Evolutionary conservation across 73 alveolate genomes (phyloP), one percentile per base, ranked within the genome.

Genomic region (Halteria grandinella): DNA sequence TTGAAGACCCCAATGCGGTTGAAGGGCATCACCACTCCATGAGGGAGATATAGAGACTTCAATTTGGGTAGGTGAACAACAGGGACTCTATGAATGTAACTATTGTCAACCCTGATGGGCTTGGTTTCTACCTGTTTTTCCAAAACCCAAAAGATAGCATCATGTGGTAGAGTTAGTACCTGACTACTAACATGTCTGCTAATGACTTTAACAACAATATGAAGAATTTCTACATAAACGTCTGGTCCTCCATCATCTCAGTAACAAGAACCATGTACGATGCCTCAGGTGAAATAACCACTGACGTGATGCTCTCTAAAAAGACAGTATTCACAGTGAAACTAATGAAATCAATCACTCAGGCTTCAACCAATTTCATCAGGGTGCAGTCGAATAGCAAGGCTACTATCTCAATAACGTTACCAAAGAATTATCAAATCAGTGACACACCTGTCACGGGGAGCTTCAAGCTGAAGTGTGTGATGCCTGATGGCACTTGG

Each of bases 11-110:
- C 6, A 31, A 43, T 7, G 32, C 39, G 0, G 33, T 52, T 23
- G 52, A 52, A 8, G 47, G 11, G 47, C 79, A 64, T 28, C 39
- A 64, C n/a, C 44, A 44, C 27, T n/a, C 79, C 15, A 64, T 64
- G 79, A 18, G 51, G 6, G 79, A 64, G 49, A 29, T 39, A 31
- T 51, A 64, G 49, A 39, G 60, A 64, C 52, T 64, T 7, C 7
- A 34, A 15, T 29, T 64, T 20, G n/a, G 11, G n/a, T n/a, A n/a
- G n/a, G n/a, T n/a, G n/a, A n/a, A n/a, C n/a, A n/a, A n/a, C n/a
- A n/a, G n/a, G n/a, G n/a, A n/a, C n/a, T n/a, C n/a, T n/a, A n/a
- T n/a, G n/a, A n/a, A n/a, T n/a, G n/a, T n/a, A n/a, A n/a, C n/a
- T n/a, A 11, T 36, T 11, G 11, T 7, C n/a, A 36, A 36, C 47